Percentiles rank a stretch among this genome's conserved stretches.
Evolutionary conservation across 768 basidiomycete genomes (phyloP).

Genomic region (Suillus placidus): DNA sequence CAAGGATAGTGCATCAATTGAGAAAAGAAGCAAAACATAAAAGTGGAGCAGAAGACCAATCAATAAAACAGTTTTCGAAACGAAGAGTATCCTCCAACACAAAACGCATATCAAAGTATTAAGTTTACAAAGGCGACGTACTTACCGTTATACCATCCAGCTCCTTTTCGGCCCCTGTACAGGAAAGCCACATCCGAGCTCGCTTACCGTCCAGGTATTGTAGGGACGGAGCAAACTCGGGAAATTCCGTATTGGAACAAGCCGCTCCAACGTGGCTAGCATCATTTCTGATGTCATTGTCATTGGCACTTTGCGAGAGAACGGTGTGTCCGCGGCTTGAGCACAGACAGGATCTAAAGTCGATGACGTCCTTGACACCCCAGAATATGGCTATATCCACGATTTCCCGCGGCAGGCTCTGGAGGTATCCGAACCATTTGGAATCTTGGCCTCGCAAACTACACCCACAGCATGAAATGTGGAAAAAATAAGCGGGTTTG

Average conservation of each 20-base stretch:
- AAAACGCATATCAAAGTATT: constrained; percentile 20
- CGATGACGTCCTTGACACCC: constrained; percentile 36
- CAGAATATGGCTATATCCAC: constrained; percentile 69
- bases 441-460: constrained; percentile 55
- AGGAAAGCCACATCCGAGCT: constrained; percentile 37
- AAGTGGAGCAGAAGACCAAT: constrained; percentile 4
- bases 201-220: constrained; percentile 29
- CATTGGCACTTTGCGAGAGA: constrained; percentile 11
- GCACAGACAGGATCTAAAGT: constrained; percentile 21
- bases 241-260: neutral
- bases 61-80: neutral
- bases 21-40: constrained; percentile 5
- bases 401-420: constrained; percentile 54
- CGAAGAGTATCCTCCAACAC: neutral
- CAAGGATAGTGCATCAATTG: neutral
- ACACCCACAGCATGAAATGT: constrained; percentile 12
- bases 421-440: constrained; percentile 66
- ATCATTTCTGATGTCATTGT: constrained; percentile 4
- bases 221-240: constrained; percentile 23
- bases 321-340: constrained; percentile 17
- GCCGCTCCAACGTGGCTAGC: neutral
- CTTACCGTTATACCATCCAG: constrained; percentile 30
- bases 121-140: constrained; percentile 10
- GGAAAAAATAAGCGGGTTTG: neutral
- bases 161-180: constrained; percentile 35